phyloP scores from a whole-genome alignment of 2,329 filamentous ascomycete genomes.

The Curvularia hawaiiensis region DNA sequence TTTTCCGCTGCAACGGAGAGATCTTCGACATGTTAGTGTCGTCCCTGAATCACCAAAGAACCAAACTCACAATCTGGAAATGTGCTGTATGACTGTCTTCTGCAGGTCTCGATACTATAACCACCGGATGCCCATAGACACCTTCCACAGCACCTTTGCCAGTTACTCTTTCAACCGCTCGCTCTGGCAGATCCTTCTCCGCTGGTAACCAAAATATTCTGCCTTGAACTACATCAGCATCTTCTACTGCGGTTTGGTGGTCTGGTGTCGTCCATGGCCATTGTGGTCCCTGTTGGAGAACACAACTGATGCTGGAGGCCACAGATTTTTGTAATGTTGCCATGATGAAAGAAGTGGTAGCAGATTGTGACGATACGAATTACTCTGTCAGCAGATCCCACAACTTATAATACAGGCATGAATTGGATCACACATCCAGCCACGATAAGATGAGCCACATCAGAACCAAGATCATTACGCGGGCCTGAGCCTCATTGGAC shows the following conservation, averaged over 20 bases:
- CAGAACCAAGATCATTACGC: neutral
- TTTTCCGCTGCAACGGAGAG: constrained; percentile 43
- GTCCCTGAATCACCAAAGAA: neutral
- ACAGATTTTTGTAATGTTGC: neutral
- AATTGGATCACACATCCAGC: neutral
- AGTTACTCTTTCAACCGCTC: constrained; percentile 35
- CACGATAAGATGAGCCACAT: neutral
- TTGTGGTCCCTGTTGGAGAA: constrained; percentile 8
- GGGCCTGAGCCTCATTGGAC: constrained; percentile 6
- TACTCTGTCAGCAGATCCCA: neutral
- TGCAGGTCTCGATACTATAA: constrained; percentile 39
- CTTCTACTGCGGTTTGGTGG: constrained; percentile 18
- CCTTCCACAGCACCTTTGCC: constrained; percentile 41
- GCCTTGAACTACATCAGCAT: constrained; percentile 31
- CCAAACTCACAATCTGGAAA: constrained; percentile 43
- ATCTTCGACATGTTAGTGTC: constrained; percentile 33
- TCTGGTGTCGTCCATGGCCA: constrained; percentile 15
- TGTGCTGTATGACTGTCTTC: constrained; percentile 34
- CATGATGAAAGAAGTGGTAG: neutral
- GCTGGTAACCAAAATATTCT: constrained; percentile 41
- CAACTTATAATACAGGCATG: constrained; percentile 2
- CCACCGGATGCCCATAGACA: constrained; percentile 42
- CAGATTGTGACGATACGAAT: neutral
- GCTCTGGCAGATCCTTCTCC: constrained; percentile 33
- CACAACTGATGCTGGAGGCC: constrained; percentile 4